Conservation (phyloP, 352 stramenopile genomes). For the Pseudoperonospora humuli region DNA sequence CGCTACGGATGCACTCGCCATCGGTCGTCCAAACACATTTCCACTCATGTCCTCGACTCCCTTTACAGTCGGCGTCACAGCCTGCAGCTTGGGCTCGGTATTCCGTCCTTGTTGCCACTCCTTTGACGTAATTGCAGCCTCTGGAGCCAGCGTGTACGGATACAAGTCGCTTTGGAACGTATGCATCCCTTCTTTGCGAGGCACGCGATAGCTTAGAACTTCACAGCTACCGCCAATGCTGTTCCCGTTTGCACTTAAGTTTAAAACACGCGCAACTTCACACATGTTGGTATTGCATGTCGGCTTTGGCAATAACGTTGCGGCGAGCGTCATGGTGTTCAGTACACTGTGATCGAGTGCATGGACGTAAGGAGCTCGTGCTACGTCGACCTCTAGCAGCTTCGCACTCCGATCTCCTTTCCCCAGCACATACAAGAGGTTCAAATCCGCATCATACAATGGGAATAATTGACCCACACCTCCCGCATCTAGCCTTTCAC, state of each 20-base stretch:
- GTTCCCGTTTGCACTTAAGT: conserved; percentile 31
- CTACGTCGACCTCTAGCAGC: conserved; percentile 50
- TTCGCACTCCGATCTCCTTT: conserved; percentile 61
- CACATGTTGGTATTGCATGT: conserved; percentile 41
- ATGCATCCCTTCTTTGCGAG: conserved; percentile 45
- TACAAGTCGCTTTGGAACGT: conserved; percentile 77
- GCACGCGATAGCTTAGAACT: conserved; percentile 56
- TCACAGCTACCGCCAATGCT: conserved; percentile 42
- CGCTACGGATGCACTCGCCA: not conserved
- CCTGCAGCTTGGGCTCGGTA: conserved; percentile 33
- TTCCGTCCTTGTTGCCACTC: conserved; percentile 43
- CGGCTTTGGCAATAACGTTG: conserved; percentile 44
- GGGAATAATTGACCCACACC: conserved; percentile 57
- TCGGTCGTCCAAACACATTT: conserved; percentile 30
- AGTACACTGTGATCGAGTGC: conserved; percentile 47
- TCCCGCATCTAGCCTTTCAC: conserved; percentile 56
- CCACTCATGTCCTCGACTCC: conserved; percentile 9
- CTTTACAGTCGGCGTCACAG: conserved; percentile 25
- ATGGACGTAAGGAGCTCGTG: conserved; percentile 28
- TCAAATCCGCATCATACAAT: conserved; percentile 58
- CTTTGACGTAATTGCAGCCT: conserved; percentile 28
- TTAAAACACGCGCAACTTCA: conserved; percentile 62
- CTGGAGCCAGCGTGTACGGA: conserved; percentile 38
- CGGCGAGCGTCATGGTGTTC: conserved; percentile 47
- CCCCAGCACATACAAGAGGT: conserved; percentile 62